phyloP scores from a whole-genome alignment of 805 yeast genomes.

The Hanseniaspora jakobsenii region DNA sequence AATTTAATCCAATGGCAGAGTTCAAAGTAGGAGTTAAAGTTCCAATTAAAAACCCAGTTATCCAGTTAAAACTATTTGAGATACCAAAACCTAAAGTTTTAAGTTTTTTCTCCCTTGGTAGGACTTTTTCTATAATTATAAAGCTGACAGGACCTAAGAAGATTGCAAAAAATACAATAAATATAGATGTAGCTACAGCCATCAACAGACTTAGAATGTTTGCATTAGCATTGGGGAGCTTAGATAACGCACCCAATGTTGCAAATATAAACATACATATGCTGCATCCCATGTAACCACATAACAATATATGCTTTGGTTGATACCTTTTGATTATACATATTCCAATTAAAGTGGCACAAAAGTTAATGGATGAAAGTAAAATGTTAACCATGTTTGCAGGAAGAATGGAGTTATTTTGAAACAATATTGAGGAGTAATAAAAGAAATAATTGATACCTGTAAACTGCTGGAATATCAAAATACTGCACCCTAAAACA shows the following conservation, averaged over 20 bases:
- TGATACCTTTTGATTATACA: slow-evolving; percentile 44
- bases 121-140: slow-evolving; percentile 53
- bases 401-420: slow-evolving; percentile 45
- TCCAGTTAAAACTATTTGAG: slow-evolving; percentile 55
- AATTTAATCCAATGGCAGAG: slow-evolving; percentile 45
- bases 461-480: slow-evolving; percentile 49
- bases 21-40: slow-evolving; percentile 60
- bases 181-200: slow-evolving; percentile 54
- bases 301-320: slow-evolving; percentile 38
- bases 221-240: slow-evolving; percentile 27
- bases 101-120: slow-evolving; percentile 43
- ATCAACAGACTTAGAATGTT: slow-evolving; percentile 43
- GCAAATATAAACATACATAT: slow-evolving; percentile 49
- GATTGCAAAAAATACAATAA: slow-evolving; percentile 54
- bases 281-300: slow-evolving; percentile 45
- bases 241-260: slow-evolving; percentile 41
- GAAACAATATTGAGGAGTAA: slow-evolving; percentile 49
- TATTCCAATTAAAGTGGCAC: slow-evolving; percentile 41
- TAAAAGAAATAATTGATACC: slow-evolving; percentile 58
- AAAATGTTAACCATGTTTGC: slow-evolving; percentile 42
- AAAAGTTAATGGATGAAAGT: slow-evolving; percentile 44
- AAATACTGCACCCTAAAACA: slow-evolving; percentile 44
- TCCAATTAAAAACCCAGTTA: slow-evolving; percentile 51
- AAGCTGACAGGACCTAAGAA: slow-evolving; percentile 66
- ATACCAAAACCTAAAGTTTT: slow-evolving; percentile 51